Evolutionary conservation across 2,329 filamentous ascomycete species (phyloP).

Genomic region (Colletotrichum sojae): DNA sequence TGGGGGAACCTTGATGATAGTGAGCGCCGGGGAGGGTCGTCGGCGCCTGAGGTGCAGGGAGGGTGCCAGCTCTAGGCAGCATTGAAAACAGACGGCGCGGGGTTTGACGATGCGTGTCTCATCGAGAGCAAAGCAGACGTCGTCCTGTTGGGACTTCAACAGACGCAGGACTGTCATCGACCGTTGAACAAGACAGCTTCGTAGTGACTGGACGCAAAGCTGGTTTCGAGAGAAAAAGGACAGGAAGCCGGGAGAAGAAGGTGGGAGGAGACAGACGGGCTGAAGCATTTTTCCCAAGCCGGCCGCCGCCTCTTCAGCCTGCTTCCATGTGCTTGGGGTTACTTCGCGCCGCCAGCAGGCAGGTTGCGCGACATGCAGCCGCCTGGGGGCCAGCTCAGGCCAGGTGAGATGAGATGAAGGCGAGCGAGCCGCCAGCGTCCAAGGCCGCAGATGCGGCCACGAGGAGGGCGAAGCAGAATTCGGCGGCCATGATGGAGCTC

Average conservation of each 20-base stretch:
- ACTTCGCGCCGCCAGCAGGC: conserved; percentile 25
- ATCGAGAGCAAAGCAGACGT: conserved; percentile 5
- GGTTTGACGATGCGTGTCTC: conserved; percentile 32
- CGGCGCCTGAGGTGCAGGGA: conserved; percentile 24
- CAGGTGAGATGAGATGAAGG: no score
- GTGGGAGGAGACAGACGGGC: no score
- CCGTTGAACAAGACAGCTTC: no score
- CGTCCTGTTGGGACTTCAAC: no score
- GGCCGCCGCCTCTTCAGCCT: conserved; percentile 10
- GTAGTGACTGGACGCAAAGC: no score
- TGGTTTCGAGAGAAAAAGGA: no score
- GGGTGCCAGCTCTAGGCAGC: conserved; percentile 32
- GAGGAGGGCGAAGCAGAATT: no score
- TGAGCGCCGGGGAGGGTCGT: conserved; percentile 22
- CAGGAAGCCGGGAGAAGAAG: no score
- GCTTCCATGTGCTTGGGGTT: background rate
- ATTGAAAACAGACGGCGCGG: conserved; percentile 18
- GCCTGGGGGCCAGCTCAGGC: no score
- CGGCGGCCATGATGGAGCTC: background rate
- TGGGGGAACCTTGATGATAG: conserved; percentile 17
- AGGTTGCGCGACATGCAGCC: conserved; percentile 13
- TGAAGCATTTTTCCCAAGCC: background rate
- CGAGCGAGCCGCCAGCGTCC: background rate
- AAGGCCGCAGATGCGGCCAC: no score
- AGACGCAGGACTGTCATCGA: no score